Conservation (phyloP, 306 rosid species). For the Dalbergia cochinchinensis region DNA sequence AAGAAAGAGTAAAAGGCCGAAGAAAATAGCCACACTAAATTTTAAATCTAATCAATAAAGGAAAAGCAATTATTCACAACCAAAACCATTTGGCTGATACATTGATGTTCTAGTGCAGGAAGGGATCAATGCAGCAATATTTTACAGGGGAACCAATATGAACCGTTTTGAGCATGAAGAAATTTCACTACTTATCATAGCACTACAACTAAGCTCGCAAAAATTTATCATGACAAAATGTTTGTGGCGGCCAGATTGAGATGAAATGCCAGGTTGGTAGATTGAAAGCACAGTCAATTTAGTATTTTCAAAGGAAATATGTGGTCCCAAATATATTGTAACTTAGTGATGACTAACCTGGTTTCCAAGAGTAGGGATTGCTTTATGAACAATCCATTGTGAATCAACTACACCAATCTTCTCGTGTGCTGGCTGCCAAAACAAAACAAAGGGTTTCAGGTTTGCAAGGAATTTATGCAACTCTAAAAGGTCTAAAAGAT, state of each 20-base stretch:
- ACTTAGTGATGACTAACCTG: slow-evolving; percentile 69
- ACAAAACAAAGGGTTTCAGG: slow-evolving; percentile 42
- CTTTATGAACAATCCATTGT: slow-evolving; percentile 96
- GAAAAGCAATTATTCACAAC: neutral
- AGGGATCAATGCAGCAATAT: neutral
- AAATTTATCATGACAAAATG: no score
- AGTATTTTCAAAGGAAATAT: neutral
- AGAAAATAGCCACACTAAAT: neutral
- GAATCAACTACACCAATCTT: slow-evolving; percentile 98
- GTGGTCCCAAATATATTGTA: neutral
- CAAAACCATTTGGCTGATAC: neutral
- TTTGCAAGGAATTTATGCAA: neutral
- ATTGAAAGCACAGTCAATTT: neutral
- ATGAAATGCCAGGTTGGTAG: neutral
- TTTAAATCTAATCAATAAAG: neutral
- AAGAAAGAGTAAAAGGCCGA: neutral
- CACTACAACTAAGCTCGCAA: neutral
- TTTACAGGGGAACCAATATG: no score
- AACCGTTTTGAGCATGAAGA: neutral
- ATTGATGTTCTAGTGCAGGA: neutral
- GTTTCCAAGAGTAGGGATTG: slow-evolving; percentile 85
- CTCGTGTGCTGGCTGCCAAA: slow-evolving; percentile 87
- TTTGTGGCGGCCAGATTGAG: neutral
- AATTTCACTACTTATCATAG: neutral
- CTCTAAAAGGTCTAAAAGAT: neutral